Evolutionary conservation across 306 rosid species (phyloP).

Genomic region (Glycine tomentella): DNA sequence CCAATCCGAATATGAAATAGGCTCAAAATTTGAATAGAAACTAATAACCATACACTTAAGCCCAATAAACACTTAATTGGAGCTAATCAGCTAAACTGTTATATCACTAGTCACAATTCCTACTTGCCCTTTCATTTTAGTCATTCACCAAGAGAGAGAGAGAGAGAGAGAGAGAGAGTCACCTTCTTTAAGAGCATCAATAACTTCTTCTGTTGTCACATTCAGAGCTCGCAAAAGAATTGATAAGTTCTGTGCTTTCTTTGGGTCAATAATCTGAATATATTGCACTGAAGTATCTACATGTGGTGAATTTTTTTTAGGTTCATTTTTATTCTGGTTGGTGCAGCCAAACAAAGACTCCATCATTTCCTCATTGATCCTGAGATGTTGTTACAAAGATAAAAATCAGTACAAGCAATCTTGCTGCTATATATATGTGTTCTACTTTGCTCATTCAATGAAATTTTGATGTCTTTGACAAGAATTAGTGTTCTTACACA

Average conservation of each 20-base stretch:
- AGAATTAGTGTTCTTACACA: slow-evolving; percentile 66
- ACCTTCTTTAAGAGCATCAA: slow-evolving; percentile 87
- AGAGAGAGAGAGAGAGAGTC: slow-evolving; percentile 39
- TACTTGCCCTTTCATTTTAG: too few species aligned
- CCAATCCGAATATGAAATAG: too few species aligned
- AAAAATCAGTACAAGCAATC: slow-evolving; percentile 11
- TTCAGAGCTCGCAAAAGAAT: slow-evolving; percentile 87
- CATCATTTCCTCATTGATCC: slow-evolving; percentile 94
- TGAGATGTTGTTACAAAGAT: slow-evolving; percentile 48
- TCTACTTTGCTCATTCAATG: slow-evolving; percentile 27
- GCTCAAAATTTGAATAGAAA: too few species aligned
- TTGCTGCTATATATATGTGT: background rate
- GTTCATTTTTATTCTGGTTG: slow-evolving; percentile 58
- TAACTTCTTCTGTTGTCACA: slow-evolving; percentile 82
- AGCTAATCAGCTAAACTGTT: too few species aligned
- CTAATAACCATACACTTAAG: too few species aligned
- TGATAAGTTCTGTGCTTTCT: slow-evolving; percentile 92
- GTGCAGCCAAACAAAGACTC: slow-evolving; percentile 81
- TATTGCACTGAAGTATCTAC: slow-evolving; percentile 66
- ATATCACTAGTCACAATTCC: too few species aligned
- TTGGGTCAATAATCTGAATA: slow-evolving; percentile 76
- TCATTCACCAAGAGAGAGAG: background rate
- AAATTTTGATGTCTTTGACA: slow-evolving; percentile 33
- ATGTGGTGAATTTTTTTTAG: slow-evolving; percentile 55
- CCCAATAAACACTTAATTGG: too few species aligned